Evolutionary conservation across 441 rosid genomes (phyloP), one percentile per base, ranked within the genome.

Genomic region (Croton setiger): DNA sequence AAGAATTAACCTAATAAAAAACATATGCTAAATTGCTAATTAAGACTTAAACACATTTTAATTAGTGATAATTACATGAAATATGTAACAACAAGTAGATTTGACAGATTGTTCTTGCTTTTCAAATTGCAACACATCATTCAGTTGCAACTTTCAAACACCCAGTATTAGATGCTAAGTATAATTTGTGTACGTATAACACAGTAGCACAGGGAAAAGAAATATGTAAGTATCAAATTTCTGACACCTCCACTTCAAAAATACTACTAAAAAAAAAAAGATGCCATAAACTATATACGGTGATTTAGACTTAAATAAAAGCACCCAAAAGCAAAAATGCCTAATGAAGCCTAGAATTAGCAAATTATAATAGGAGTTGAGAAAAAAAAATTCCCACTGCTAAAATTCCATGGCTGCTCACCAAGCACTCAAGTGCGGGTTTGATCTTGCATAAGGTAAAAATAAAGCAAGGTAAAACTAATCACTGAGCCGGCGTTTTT

Each of bases 131-230:
- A 20, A 10, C 7, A 43, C 59, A 68, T 66, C 63, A 68, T 66
- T 61, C 64, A 39, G 72, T 70, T 60, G 27, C 61, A 41, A 65
- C 60, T 70, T 60, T 35, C 61, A 41, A 65, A 64, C 60, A 61
- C 51, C 64, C 27, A 79, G 86, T 63, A 81, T 83, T 83, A 80
- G 87, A 85, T 85, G 83, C 85, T 73, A 39, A 39, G 5, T 39
- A 5, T 39, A 39, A 39, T 9, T 6, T 39, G 0, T 5, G 43
- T 39, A 9, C 11, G 66, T 36, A 45, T 45, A 45, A 3, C 11
- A 8, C 7, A 8, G 18, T n/a, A 5, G 63, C 43, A 61, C 64
- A 62, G 43, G 54, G 41, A 14, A 33, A 47, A 47, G 77, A 27
- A 27, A 27, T n/a, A n/a, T n/a, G 2, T 27, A 27, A 68, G 71